Base-by-base conservation (phyloP, 805 yeast genomes). In the Metschnikowia santaceciliae region DNA sequence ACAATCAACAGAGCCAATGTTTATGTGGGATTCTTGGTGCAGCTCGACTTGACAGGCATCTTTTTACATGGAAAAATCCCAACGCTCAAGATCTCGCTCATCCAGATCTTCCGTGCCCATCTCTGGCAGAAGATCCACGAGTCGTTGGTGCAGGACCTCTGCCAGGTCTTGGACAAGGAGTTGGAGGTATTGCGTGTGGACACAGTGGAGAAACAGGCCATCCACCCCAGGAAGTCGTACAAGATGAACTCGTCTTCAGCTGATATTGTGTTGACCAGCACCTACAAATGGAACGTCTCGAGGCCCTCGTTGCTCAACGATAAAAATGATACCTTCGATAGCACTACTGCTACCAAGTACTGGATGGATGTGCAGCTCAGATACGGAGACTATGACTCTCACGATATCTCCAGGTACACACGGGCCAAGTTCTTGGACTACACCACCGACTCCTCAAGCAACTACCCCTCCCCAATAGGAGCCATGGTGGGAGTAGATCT, bases 51-150 rank as follows among this genome's bases (percentile, higher is more conserved):
- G 63, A 94, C 99, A 0, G 99, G 99, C 61, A 92, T 94, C 30
- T 94, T 94, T 68, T 74, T 94, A 46, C 99, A 94, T 65, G 99
- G 99, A 59, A 94, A 94, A 68, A 94, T 94, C 56, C 99, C 99
- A 6, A 94, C 99, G 0, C 74, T 94, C 63, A 94, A 94, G 68
- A 94, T 94, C 30, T 92, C 99, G 0, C 76, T 92, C 55, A 91
- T 94, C 65, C 99, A 94, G 66, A 90, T 94, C 3, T 94, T 94
- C 78, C 78, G 99, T 50, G 98, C 99, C 0, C 99, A 94, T 74
- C 79, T 94, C 62, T 94, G 99, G 99, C 99, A 94, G 66, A 94
- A 95, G 68, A 94, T 94, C 49, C 99, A 94, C 66, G 99, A 94
- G 69, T 86, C 95, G 68, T 76, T 94, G 45, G 97, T 94, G 3